These are phyloP conservation scores for Stagonosporopsis chrysanthemi DNA, from an alignment of 2,329 filamentous ascomycete genomes.

Conservation along the genomic window DNA sequence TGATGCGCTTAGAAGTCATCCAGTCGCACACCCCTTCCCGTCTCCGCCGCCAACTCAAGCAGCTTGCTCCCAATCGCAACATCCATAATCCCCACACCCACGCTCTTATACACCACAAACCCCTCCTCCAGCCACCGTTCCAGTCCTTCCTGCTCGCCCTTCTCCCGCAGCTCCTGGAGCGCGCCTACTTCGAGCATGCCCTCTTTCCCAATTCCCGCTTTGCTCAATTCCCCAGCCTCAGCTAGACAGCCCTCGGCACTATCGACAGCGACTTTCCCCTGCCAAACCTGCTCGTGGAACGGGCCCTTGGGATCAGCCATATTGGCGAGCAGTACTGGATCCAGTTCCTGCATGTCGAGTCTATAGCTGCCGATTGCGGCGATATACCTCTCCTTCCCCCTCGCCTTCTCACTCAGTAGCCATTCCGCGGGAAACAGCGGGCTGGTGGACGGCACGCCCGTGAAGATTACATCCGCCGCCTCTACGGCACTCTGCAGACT, in stretches of 20 bases:
- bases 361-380: conserved; percentile 41
- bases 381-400: conserved; percentile 29
- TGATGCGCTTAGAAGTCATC: conserved; percentile 15
- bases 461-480: conserved; percentile 56
- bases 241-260: conserved; percentile 52
- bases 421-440: conserved; percentile 54
- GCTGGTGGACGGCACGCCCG: conserved; percentile 56
- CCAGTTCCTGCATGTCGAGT: conserved; percentile 59
- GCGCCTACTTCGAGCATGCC: conserved; percentile 24
- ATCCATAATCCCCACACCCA: conserved; percentile 61
- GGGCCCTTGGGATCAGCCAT: conserved; percentile 12
- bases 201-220: conserved; percentile 42
- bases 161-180: conserved; percentile 7
- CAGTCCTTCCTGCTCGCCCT: conserved; percentile 29
- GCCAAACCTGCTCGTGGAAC: conserved; percentile 2
- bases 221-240: conserved; percentile 58
- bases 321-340: conserved; percentile 51
- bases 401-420: conserved; percentile 28
- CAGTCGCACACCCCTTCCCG: conserved; percentile 21
- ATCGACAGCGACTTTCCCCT: conserved; percentile 33
- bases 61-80: conserved; percentile 50
- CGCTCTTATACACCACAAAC: conserved; percentile 60
- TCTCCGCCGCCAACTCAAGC: conserved; percentile 25
- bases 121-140: conserved; percentile 37
- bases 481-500: conserved; percentile 38